Evolutionary conservation across 352 stramenopile species (phyloP).

Genomic region (Globisporangium emineosum): DNA sequence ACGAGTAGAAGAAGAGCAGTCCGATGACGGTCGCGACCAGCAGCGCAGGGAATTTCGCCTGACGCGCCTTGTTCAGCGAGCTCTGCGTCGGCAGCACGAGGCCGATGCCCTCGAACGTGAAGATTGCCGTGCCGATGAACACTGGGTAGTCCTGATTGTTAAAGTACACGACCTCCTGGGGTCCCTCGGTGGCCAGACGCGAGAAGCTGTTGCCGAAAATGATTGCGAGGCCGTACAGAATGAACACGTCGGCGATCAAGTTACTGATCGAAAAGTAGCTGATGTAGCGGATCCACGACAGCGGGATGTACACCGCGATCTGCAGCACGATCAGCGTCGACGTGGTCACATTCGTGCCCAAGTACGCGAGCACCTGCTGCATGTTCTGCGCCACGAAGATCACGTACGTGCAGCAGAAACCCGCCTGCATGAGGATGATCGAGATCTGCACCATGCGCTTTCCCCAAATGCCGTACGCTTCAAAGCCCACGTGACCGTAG

Average conservation of each 20-base stretch:
- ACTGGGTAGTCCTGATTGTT: slow-evolving; percentile 70
- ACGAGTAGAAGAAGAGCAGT: slow-evolving; percentile 77
- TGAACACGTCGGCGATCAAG: slow-evolving; percentile 81
- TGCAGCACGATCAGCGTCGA: slow-evolving; percentile 73
- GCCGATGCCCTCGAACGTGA: slow-evolving; percentile 81
- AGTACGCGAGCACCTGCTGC: slow-evolving; percentile 60
- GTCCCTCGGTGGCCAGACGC: slow-evolving; percentile 44
- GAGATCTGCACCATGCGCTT: slow-evolving; percentile 75
- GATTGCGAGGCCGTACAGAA: slow-evolving; percentile 72
- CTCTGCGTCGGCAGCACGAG: slow-evolving; percentile 75
- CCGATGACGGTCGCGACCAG: slow-evolving; percentile 62
- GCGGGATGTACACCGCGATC: slow-evolving; percentile 68
- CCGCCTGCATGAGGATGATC: slow-evolving; percentile 82
- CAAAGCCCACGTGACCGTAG: slow-evolving; percentile 70
- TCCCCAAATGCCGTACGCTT: slow-evolving; percentile 65
- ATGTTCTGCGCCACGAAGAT: slow-evolving; percentile 85
- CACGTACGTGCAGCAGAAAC: slow-evolving; percentile 83
- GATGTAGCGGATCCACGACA: slow-evolving; percentile 85
- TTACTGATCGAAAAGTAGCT: slow-evolving; percentile 87
- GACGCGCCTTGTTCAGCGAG: slow-evolving; percentile 56
- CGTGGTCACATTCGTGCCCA: slow-evolving; percentile 33
- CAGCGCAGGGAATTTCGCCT: slow-evolving; percentile 59
- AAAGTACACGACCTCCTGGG: slow-evolving; percentile 57
- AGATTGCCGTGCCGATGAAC: slow-evolving; percentile 79
- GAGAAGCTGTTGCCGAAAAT: slow-evolving; percentile 77